Percentiles rank a stretch among this genome's conserved stretches.
Conservation (phyloP, 1,284 basidiomycete genomes). For the Apiotrichum domesticum region DNA sequence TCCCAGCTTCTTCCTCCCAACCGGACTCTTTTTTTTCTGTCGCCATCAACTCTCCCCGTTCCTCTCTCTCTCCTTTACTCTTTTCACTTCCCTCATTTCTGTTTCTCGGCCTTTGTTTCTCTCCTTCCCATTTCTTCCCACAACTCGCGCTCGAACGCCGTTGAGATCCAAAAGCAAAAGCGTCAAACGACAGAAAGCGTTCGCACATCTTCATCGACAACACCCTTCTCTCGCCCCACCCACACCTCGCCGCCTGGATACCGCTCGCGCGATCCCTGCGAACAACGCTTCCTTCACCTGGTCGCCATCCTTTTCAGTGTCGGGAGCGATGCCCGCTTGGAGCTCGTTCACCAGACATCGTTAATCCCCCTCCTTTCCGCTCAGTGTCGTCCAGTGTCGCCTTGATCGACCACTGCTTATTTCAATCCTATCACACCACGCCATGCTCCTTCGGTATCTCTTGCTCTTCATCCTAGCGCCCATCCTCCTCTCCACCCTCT, state of each 20-base stretch:
- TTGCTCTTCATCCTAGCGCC: conserved; percentile 9
- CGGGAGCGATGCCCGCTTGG: conserved; percentile 16
- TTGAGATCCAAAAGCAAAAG: background rate
- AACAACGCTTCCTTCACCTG: background rate
- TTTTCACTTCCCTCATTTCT: background rate
- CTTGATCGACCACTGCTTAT: background rate
- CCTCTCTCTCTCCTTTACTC: background rate
- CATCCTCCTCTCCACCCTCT: conserved; percentile 8
- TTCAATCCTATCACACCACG: background rate
- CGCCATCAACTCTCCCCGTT: too few relatives aligned
- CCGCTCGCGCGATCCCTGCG: too few relatives aligned
- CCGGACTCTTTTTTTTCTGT: too few relatives aligned
- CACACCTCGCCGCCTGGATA: too few relatives aligned
- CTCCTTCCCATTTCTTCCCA: background rate
- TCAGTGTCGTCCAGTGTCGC: background rate
- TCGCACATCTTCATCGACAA: too few relatives aligned
- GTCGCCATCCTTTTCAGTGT: background rate
- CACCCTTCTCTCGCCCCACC: too few relatives aligned
- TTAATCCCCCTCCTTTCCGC: background rate
- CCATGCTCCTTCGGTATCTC: conserved; percentile 14
- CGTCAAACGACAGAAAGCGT: too few relatives aligned
- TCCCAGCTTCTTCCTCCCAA: too few relatives aligned
- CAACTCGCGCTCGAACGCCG: background rate
- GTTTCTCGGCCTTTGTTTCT: background rate
- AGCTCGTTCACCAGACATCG: conserved; percentile 12